Evolutionary conservation across 1,139 yeast genomes (phyloP), one percentile per base, ranked within the genome.

Genomic region (Kurtzmaniella natalensis): DNA sequence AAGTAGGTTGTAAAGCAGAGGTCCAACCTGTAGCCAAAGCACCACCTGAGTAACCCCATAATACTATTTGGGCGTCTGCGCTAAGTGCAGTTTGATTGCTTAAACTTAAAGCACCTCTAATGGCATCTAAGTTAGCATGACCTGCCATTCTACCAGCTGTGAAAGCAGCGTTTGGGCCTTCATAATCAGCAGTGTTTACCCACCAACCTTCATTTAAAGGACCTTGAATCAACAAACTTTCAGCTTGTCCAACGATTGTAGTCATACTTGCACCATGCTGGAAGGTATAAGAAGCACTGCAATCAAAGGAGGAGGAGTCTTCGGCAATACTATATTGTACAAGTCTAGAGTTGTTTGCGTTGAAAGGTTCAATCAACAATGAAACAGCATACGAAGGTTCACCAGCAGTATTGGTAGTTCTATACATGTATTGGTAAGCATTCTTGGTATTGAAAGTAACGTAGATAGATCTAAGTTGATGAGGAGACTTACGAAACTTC

Each of bases 11-110:
- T 20, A 58, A 38, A 3, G 50, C 38, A 0, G 56, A 47, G 2
- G 61, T 61, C 64, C 63, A 58, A 2, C 54, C 50, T 6, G 57
- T 33, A 45, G 68, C 61, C 14, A 59, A 42, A 2, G 64, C 46
- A 2, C 68, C 68, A 7, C 68, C 68, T 4, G 65, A 58, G 40
- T 61, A 63, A 0, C 70, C 70, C 58, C 61, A 59, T 34, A 61
- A 31, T 1, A 48, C 55, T 3, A 54, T 44, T 31, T 51, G 41
- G 5, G 65, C 61, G 26, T 48, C 44, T 0, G 41, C n/a, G 4
- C 44, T 34, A 10, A 57, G 28, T 1, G 57, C 55, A 7, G 67
- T 56, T 13, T 47, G 33, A 24, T 51, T 49, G 1, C 39, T 41
- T 3, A 55, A 39, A 2, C 34, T 20, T 27, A 57, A 43, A 1